Evolutionary conservation across 1,139 yeast species (phyloP), one percentile per base, ranked within the genome.

Genomic region (Taphrina deformans): DNA sequence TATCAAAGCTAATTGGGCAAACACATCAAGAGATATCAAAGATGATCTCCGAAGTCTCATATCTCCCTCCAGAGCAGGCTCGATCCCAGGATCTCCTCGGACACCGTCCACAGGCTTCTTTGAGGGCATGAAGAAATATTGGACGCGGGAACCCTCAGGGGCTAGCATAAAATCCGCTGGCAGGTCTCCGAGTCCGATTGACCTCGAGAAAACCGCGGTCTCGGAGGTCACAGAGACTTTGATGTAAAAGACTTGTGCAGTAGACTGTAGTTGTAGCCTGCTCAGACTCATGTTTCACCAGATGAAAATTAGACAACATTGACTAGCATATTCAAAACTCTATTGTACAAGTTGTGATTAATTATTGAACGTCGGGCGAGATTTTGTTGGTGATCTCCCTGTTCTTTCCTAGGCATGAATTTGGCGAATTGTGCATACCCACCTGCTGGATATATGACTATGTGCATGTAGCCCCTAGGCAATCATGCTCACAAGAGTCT

Each of bases 1-100:
- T 21, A 50, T 66, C 52, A 44, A 55, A 29, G 51, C 44, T 7
- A 62, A 66, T 33, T 66, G 67, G 67, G 58, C 56, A 26, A 45
- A 65, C 41, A 63, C 64, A 16, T 51, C 65, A 12, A 50, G 62
- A 16, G 67, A 66, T 29, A 12, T 66, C 63, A 53, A 55, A 38
- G 67, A 59, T 40, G 63, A 59, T 44, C 27, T 59, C n/a, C 35
- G 56, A 16, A 59, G 63, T 26, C 21, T 59, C 23, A 38, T 59
- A 26, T 59, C 63, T 6, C 55, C 55, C 12, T 59, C 63, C 4
- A 12, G 63, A 23, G 38, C 48, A 4, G 56, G 46, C 31, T 48
- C 56, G 9, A 44, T 50, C 3, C 63, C 63, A 21, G 63, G 63
- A 16, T 59, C 63, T 10, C 63, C 63, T 18, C 23, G 51, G 53